Conservation (phyloP, 768 basidiomycete species). For the Phaffia australis region DNA sequence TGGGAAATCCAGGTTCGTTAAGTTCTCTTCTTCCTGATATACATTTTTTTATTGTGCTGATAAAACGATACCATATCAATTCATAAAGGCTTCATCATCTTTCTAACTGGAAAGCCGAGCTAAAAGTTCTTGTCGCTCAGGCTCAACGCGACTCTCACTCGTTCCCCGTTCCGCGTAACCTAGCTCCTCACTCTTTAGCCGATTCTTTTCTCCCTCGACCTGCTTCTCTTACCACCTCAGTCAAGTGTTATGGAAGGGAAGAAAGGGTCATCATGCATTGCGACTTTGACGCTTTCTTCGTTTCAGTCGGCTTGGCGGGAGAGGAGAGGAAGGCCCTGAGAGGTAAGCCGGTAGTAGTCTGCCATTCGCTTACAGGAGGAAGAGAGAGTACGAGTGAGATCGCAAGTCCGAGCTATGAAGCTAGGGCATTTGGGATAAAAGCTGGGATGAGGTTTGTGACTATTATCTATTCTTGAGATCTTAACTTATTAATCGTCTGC, state of each 20-base stretch:
- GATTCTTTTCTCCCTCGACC: neutral
- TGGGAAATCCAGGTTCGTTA: constrained; percentile 46
- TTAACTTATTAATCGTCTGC: neutral
- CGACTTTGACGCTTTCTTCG: constrained; percentile 96
- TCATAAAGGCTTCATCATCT: constrained; percentile 78
- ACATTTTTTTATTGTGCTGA: neutral
- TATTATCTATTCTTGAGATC: neutral
- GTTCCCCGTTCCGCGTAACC: constrained; percentile 30
- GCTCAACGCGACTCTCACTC: constrained; percentile 46
- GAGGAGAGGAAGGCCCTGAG: constrained; percentile 38
- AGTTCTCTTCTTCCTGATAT: neutral
- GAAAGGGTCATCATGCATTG: constrained; percentile 71
- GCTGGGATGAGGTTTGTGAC: constrained; percentile 83
- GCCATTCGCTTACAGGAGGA: constrained; percentile 69
- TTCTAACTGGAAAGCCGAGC: constrained; percentile 82
- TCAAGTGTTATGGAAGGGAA: constrained; percentile 45
- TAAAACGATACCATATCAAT: neutral
- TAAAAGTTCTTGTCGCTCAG: constrained; percentile 63
- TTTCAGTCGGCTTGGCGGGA: constrained; percentile 60
- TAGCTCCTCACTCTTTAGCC: constrained; percentile 7
- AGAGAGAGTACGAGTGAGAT: constrained; percentile 81
- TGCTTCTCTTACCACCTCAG: neutral
- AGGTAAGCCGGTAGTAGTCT: constrained; percentile 86
- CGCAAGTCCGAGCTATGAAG: constrained; percentile 89
- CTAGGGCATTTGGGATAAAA: constrained; percentile 71